Evolutionary conservation across 2,329 filamentous ascomycete genomes (phyloP), one percentile per base, ranked within the genome.

Genomic region (Lasiodiplodia gonubiensis): DNA sequence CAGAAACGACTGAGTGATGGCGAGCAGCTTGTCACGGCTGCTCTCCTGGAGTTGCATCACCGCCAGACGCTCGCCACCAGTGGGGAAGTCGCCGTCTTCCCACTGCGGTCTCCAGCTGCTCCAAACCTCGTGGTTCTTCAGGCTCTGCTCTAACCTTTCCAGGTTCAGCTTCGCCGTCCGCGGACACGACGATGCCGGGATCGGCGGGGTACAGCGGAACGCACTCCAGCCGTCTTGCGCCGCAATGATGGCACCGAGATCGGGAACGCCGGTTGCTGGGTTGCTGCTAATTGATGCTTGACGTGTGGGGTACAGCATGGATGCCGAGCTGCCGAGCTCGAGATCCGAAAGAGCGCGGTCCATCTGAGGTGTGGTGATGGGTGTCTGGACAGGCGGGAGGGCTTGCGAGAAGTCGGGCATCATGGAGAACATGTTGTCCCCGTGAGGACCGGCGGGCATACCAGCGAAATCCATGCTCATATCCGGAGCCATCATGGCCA

Each of bases 1-100:
- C 10, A 92, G 79, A 74, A 91, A 91, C 51, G 83, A 86, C 74
- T 91, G 89, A 0, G 89, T 90, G 69, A 91, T 90, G 59, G 88
- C 89, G n/a, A 91, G 83, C 72, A 92, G 85, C 74, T 88, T 89
- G 74, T 92, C 90, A 37, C 89, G 84, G 2, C 88, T 89, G 53
- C 84, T 79, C 66, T 85, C 84, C 54, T 84, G 82, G 59, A 86
- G 73, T 42, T 80, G 82, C 72, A 83, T 80, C 14, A 85, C 82
- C 4, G 77, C 77, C 51, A 86, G 75, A 51, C 80, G 78, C 35
- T 84, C 81, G 39, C 80, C 80, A 23, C 53, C 53, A n/a, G 78
- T 79, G 23, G 81, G 77, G 63, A 82, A 80, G 65, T 85, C 83
- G 8, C 78, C 71, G 37, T 85, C 83, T 55, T 85, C 79, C 78